These are phyloP conservation scores for Plantago major DNA, from an alignment of 257 asterid species.

Conservation along the genomic window DNA sequence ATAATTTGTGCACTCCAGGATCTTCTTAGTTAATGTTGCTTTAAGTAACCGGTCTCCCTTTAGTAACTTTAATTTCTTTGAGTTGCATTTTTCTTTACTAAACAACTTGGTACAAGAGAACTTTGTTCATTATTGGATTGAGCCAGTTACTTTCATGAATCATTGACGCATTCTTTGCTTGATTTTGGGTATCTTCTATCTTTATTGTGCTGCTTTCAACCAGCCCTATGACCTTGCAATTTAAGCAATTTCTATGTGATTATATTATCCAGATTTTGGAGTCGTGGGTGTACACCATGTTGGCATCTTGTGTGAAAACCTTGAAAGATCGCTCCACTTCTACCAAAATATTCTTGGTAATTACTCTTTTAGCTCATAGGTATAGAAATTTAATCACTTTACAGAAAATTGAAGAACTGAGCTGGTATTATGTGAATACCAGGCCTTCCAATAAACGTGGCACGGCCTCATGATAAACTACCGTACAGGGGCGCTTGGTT, in stretches of 20 bases:
- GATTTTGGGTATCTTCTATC: background rate
- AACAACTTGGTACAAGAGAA: too few species aligned
- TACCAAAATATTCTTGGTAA: constrained; percentile 86
- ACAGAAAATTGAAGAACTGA: background rate
- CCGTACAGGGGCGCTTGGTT: constrained; percentile 97
- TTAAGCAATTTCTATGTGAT: background rate
- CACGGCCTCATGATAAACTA: constrained; percentile 87
- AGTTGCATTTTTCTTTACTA: background rate
- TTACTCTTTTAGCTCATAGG: constrained; percentile 6
- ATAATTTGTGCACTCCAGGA: too few species aligned
- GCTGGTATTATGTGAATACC: constrained; percentile 12
- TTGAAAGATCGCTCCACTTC: constrained; percentile 78
- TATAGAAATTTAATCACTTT: background rate
- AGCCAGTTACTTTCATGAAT: background rate
- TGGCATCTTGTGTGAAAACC: constrained; percentile 87
- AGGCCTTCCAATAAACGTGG: constrained; percentile 85
- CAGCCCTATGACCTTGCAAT: background rate
- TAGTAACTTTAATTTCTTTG: background rate
- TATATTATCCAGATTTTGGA: constrained; percentile 57
- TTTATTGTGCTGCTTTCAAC: constrained; percentile 10
- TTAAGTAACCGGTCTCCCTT: background rate
- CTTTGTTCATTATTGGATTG: background rate
- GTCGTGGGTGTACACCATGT: constrained; percentile 88
- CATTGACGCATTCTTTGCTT: background rate
- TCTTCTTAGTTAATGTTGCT: too few species aligned